These are phyloP conservation scores for Neurospora hispaniola DNA, from an alignment of 495 filamentous ascomycete species.

Conservation along the genomic window DNA sequence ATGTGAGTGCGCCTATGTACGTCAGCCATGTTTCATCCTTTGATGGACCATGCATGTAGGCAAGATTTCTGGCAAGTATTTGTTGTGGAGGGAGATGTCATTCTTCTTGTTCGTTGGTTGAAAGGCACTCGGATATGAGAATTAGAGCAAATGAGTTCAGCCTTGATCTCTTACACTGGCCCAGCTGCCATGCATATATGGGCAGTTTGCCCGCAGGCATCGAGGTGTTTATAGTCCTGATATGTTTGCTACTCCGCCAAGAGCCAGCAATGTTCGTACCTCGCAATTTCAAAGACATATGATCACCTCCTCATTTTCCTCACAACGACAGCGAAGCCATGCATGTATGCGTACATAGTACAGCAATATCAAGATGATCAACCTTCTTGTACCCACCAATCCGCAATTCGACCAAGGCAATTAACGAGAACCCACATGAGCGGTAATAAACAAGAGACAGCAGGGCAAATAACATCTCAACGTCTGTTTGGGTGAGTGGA, in stretches of 20 bases:
- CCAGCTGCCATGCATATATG: neutral
- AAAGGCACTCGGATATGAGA: neutral
- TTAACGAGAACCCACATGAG: neutral
- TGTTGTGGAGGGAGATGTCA: neutral
- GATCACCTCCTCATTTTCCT: neutral
- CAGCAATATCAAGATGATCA: neutral
- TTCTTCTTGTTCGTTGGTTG: neutral
- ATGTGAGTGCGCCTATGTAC: neutral
- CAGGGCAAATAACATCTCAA: neutral
- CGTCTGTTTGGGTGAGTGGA: neutral
- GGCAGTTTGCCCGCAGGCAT: neutral
- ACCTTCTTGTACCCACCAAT: neutral
- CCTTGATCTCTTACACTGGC: neutral
- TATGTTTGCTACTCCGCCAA: neutral
- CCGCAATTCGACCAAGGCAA: neutral
- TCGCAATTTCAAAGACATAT: neutral
- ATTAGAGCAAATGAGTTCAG: neutral
- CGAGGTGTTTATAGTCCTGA: neutral
- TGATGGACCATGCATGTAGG: neutral
- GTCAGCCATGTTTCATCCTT: neutral
- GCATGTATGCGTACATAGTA: neutral
- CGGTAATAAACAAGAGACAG: neutral
- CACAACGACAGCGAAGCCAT: neutral
- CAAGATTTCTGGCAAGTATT: neutral
- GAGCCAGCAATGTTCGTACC: neutral